A percentile compares a stretch with the other conserved stretches of the same genome.
phyloP scores from a whole-genome alignment of 345 rosid species.

The Nephelium lappaceum region DNA sequence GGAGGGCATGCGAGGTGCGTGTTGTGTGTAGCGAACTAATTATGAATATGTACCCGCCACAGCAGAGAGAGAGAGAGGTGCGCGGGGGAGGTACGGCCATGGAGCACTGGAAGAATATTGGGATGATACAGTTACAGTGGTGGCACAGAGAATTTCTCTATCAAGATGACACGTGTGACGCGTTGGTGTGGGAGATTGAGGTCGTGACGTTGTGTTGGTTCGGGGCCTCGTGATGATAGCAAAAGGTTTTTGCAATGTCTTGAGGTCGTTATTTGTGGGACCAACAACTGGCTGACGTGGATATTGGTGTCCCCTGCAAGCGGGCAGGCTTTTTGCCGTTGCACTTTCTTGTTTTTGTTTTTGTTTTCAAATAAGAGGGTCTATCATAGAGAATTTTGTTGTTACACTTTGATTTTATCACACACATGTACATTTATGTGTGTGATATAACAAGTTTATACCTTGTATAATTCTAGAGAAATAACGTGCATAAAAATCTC shows the following conservation, averaged over 20 bases:
- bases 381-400: too few relatives aligned
- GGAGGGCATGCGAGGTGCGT: background rate
- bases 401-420: too few relatives aligned
- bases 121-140: background rate
- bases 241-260: background rate
- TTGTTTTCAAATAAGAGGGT: too few relatives aligned
- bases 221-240: background rate
- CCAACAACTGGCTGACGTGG: background rate
- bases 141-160: background rate
- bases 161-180: background rate
- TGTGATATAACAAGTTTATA: too few relatives aligned
- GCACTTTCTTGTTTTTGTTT: too few relatives aligned
- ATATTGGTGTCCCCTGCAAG: background rate
- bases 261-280: constrained; percentile 8
- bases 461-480: too few relatives aligned
- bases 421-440: too few relatives aligned
- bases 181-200: fast-evolving
- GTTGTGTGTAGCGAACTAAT: background rate
- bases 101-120: background rate
- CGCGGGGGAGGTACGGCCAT: background rate
- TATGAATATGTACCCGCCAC: background rate
- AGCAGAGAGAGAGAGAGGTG: background rate
- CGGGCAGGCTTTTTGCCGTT: background rate
- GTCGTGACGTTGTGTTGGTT: background rate
- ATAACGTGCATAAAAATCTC: too few relatives aligned